phyloP scores from a whole-genome alignment of 352 stramenopile genomes.

The Globisporangium polare region DNA sequence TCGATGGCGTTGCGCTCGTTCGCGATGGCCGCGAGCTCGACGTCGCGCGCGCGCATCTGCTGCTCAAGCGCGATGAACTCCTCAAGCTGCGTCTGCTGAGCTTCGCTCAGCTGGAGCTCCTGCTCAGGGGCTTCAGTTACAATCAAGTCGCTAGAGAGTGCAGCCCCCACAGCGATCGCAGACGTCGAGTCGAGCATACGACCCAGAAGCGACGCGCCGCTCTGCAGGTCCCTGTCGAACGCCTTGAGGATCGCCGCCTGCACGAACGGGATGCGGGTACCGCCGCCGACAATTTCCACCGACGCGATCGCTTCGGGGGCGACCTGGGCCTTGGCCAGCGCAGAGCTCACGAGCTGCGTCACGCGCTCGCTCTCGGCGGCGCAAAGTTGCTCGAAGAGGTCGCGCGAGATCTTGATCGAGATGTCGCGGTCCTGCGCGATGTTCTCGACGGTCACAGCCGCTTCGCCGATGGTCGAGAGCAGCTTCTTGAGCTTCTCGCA shows the following conservation, averaged over 20 bases:
- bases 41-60: slow-evolving; percentile 71
- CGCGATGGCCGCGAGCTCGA: slow-evolving; percentile 61
- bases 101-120: slow-evolving; percentile 18
- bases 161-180: slow-evolving; percentile 73
- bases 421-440: slow-evolving; percentile 80
- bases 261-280: slow-evolving; percentile 85
- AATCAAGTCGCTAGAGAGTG: slow-evolving; percentile 36
- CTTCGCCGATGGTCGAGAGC: slow-evolving; percentile 81
- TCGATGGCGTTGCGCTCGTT: slow-evolving; percentile 90
- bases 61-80: slow-evolving; percentile 50
- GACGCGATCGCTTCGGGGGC: slow-evolving; percentile 42
- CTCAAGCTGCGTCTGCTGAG: slow-evolving; percentile 25
- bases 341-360: slow-evolving; percentile 43
- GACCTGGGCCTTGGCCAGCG: slow-evolving; percentile 46
- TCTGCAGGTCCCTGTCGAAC: slow-evolving; percentile 38
- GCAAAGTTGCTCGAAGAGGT: slow-evolving; percentile 72
- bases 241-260: slow-evolving; percentile 68
- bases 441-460: slow-evolving; percentile 81
- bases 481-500: slow-evolving; percentile 89
- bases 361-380: slow-evolving; percentile 41
- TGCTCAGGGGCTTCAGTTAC: background rate
- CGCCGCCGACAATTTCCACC: slow-evolving; percentile 89
- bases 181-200: slow-evolving; percentile 89
- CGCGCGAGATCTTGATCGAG: slow-evolving; percentile 63
- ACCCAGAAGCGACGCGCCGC: slow-evolving; percentile 41